These are phyloP conservation scores for Salvia rosmarinus DNA, from an alignment of 257 asterid species.

Conservation along the genomic window DNA sequence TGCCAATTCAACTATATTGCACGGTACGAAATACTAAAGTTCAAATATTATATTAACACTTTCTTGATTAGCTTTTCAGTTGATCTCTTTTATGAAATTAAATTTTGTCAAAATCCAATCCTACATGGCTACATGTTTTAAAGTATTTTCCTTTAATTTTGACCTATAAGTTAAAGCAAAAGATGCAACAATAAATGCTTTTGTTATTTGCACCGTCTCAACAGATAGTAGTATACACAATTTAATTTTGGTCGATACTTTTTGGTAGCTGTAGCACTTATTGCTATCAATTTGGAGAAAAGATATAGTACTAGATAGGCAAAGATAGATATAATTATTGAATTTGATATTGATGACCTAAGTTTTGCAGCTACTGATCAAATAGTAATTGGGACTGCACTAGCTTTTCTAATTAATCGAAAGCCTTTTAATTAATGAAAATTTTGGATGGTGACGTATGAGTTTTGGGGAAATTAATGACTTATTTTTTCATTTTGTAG, in stretches of 20 bases:
- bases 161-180: background rate
- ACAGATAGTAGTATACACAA: conserved; percentile 21
- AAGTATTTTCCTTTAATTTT: background rate
- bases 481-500: background rate
- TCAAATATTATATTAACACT: too few species aligned
- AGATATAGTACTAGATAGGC: conserved; percentile 12
- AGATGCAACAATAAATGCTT: conserved; percentile 29
- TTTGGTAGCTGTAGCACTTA: conserved; percentile 28
- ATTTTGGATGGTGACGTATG: conserved; percentile 9
- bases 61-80: too few species aligned
- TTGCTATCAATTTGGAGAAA: conserved; percentile 28
- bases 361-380: conserved; percentile 43
- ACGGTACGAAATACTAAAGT: too few species aligned
- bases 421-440: conserved; percentile 11
- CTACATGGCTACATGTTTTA: background rate
- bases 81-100: too few species aligned
- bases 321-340: conserved; percentile 27
- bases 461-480: background rate
- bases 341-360: conserved; percentile 20
- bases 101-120: too few species aligned
- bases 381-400: conserved; percentile 35
- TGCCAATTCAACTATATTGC: too few species aligned
- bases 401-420: conserved; percentile 21
- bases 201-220: conserved; percentile 34
- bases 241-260: conserved; percentile 16